Evolutionary conservation across 1,284 basidiomycete species (phyloP).

Genomic region (Mycena citricolor): DNA sequence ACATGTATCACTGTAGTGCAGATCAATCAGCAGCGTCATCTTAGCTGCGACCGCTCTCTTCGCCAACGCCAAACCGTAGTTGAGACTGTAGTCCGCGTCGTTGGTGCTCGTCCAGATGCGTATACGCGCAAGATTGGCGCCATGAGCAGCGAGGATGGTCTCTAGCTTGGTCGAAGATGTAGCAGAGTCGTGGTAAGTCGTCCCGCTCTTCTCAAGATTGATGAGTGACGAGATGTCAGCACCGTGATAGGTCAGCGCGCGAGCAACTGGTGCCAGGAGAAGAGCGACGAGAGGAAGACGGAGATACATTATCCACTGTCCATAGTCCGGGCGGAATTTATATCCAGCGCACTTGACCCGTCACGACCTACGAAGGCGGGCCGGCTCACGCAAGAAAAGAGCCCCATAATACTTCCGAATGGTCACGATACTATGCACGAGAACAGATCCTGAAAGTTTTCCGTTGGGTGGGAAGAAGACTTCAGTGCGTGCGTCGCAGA

Average conservation of each 20-base stretch:
- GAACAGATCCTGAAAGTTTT: too few species aligned
- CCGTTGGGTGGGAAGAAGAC: too few species aligned
- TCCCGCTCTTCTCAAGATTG: conserved; percentile 52
- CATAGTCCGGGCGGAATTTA: background rate
- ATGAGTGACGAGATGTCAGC: conserved; percentile 62
- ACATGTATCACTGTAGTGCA: conserved; percentile 69
- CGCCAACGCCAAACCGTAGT: conserved; percentile 53
- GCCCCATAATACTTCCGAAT: too few species aligned
- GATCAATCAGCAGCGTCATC: conserved; percentile 56
- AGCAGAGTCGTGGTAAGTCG: conserved; percentile 49
- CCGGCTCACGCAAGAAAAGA: background rate
- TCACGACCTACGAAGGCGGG: background rate
- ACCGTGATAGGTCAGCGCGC: conserved; percentile 49
- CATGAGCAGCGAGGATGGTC: conserved; percentile 52
- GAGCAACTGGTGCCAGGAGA: background rate
- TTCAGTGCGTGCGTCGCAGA: too few species aligned
- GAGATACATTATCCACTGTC: background rate
- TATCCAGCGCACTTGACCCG: background rate
- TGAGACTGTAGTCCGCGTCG: conserved; percentile 50
- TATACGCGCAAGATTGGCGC: conserved; percentile 57
- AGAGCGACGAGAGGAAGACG: background rate
- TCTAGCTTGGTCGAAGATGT: conserved; percentile 41
- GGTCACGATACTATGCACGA: too few species aligned
- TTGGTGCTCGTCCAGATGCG: conserved; percentile 61
- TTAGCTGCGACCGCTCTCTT: conserved; percentile 57